Conservation (phyloP, 495 filamentous ascomycete species). For the Hypoxylon rickii region DNA sequence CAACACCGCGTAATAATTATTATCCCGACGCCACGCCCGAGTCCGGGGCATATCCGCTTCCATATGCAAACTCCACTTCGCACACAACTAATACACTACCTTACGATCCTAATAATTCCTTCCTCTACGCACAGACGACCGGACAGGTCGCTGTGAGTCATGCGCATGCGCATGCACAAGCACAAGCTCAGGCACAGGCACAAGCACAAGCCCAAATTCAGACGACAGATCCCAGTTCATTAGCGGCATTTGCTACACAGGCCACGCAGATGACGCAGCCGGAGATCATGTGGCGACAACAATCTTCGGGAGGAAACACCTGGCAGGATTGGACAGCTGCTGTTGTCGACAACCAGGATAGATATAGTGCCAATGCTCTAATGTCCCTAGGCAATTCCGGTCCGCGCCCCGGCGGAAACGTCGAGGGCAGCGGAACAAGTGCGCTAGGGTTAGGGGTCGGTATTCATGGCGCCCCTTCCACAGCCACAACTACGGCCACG, state of each 20-base stretch:
- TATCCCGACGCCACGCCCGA: slow-evolving; percentile 30
- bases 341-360: slow-evolving; percentile 51
- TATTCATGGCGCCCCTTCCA: slow-evolving; percentile 27
- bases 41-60: slow-evolving; percentile 29
- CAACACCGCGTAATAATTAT: slow-evolving; percentile 29
- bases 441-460: slow-evolving; percentile 24
- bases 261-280: slow-evolving; percentile 36
- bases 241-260: slow-evolving; percentile 34
- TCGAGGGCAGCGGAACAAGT: slow-evolving; percentile 14
- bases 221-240: slow-evolving; percentile 32
- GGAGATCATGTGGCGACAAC: slow-evolving; percentile 38
- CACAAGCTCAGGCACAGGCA: slow-evolving; percentile 31
- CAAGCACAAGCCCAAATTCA: slow-evolving; percentile 38
- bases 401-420: slow-evolving; percentile 25
- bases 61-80: slow-evolving; percentile 27
- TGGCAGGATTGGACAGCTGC: slow-evolving; percentile 56
- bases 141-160: slow-evolving; percentile 31
- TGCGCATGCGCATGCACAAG: slow-evolving; percentile 31
- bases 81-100: slow-evolving; percentile 30
- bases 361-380: slow-evolving; percentile 49
- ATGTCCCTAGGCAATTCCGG: slow-evolving; percentile 44
- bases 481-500: slow-evolving; percentile 25
- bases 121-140: slow-evolving; percentile 33
- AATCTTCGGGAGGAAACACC: slow-evolving; percentile 43
- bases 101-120: slow-evolving; percentile 31